Conservation (phyloP, 106 monocot genomes). For the Dactylorhiza incarnata region DNA sequence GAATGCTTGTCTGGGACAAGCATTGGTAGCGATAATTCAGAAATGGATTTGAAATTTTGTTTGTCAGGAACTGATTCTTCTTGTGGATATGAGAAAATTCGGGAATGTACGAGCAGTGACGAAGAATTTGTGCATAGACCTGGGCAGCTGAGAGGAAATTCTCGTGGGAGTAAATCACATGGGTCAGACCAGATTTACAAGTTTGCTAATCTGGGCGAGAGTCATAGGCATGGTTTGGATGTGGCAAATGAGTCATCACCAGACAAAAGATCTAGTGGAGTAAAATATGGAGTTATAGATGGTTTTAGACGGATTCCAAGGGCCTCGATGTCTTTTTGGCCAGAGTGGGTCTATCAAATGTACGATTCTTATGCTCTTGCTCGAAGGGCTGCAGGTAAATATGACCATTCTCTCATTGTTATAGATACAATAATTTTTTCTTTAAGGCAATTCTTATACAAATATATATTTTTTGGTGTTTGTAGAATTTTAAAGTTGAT, state of each 20-base stretch:
- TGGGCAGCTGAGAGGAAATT: slow-evolving; percentile 8
- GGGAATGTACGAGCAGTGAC: slow-evolving; percentile 44
- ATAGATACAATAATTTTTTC: background rate
- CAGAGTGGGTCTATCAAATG: slow-evolving; percentile 84
- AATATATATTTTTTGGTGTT: background rate
- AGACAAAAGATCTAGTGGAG: slow-evolving; percentile 11
- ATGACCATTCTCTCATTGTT: slow-evolving; percentile 1
- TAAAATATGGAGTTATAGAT: slow-evolving; percentile 1
- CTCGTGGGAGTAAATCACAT: slow-evolving; percentile 6
- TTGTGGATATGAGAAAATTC: slow-evolving; percentile 14
- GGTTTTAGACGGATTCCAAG: slow-evolving; percentile 14
- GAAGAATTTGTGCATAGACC: slow-evolving; percentile 33
- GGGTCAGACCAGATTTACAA: slow-evolving; percentile 13
- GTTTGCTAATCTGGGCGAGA: slow-evolving; percentile 9
- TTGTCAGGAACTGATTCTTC: slow-evolving; percentile 28
- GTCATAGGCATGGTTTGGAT: slow-evolving; percentile 12
- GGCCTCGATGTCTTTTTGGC: slow-evolving; percentile 84
- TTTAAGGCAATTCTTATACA: background rate
- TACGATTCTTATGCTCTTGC: slow-evolving; percentile 92
- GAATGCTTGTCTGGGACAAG: slow-evolving; percentile 39
- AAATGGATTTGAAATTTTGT: slow-evolving; percentile 26
- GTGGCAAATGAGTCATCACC: slow-evolving; percentile 20
- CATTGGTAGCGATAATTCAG: slow-evolving; percentile 37
- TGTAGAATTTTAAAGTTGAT: background rate
- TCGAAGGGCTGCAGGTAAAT: slow-evolving; percentile 76